Conservation (phyloP, 1,284 basidiomycete genomes). For the Sanguinoderma infundibulare region DNA sequence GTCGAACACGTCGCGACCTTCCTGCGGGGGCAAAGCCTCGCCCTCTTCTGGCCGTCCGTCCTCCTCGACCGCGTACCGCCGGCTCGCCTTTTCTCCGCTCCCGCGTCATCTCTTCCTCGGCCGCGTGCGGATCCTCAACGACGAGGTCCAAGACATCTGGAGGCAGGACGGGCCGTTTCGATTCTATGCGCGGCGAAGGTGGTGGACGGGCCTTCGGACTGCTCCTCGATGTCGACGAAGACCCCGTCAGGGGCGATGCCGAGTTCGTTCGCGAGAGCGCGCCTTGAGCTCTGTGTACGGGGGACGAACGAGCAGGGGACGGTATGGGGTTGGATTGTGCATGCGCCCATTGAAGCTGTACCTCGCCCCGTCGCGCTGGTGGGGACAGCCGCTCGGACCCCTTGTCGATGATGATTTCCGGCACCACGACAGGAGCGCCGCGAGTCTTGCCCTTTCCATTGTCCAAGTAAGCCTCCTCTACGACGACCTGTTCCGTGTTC, state of each 20-base stretch:
- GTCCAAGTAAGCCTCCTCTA: no score
- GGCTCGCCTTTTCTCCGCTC: constrained; percentile 62
- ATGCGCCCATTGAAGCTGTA: constrained; percentile 55
- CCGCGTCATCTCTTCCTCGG: constrained; percentile 50
- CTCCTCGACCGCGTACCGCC: constrained; percentile 49
- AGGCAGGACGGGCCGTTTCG: constrained; percentile 50
- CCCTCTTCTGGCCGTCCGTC: constrained; percentile 42
- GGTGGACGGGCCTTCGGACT: constrained; percentile 37
- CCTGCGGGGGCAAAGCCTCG: constrained; percentile 37
- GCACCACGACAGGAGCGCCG: constrained; percentile 14
- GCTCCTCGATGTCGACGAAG: constrained; percentile 29
- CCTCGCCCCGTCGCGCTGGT: constrained; percentile 37
- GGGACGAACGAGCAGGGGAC: constrained; percentile 26
- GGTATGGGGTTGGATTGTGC: constrained; percentile 20
- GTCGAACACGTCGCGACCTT: constrained; percentile 26
- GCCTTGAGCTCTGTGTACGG: constrained; percentile 11
- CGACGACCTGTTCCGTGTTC: constrained; percentile 20
- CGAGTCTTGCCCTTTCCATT: constrained; percentile 29
- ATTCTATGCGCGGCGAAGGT: constrained; percentile 40
- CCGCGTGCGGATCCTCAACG: constrained; percentile 61
- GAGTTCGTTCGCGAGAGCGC: constrained; percentile 19
- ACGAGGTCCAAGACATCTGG: constrained; percentile 82
- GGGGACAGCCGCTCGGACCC: constrained; percentile 41
- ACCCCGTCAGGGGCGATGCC: constrained; percentile 15
- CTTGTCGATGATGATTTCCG: constrained; percentile 44